phyloP scores from a whole-genome alignment of 352 stramenopile genomes.

The Pythium volutum region DNA sequence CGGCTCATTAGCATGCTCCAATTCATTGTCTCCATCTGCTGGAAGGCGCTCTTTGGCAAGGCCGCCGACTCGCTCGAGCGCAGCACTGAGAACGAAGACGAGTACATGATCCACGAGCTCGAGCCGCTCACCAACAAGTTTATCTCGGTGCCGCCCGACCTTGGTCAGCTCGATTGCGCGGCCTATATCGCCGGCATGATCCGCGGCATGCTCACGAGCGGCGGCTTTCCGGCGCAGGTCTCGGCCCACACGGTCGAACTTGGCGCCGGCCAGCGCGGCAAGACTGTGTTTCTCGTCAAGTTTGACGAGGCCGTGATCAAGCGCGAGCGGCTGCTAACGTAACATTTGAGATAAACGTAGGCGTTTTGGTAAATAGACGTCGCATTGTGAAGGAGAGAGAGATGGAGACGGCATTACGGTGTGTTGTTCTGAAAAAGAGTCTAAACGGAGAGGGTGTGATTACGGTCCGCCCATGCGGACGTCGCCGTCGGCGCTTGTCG shows the following conservation, averaged over 20 bases:
- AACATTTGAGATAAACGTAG: conserved; percentile 11
- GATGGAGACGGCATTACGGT: neutral
- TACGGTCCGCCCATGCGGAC: conserved; percentile 37
- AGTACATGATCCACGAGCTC: conserved; percentile 98
- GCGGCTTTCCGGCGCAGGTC: conserved; percentile 81
- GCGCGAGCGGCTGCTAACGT: conserved; percentile 67
- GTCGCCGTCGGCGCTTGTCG: conserved; percentile 33
- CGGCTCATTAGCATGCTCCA: conserved; percentile 85
- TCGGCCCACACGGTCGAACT: conserved; percentile 74
- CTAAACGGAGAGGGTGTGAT: neutral
- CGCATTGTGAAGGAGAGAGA: neutral
- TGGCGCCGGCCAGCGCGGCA: conserved; percentile 54
- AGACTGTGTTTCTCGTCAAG: conserved; percentile 87
- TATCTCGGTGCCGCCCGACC: conserved; percentile 94
- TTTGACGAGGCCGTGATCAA: conserved; percentile 84
- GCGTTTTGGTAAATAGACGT: conserved; percentile 35
- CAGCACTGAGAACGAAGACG: conserved; percentile 96
- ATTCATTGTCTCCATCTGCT: conserved; percentile 93
- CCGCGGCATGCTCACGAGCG: conserved; percentile 81
- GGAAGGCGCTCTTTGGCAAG: conserved; percentile 97
- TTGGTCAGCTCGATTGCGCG: conserved; percentile 95
- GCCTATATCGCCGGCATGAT: conserved; percentile 96
- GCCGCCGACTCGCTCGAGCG: conserved; percentile 94
- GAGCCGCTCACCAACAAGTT: conserved; percentile 95
- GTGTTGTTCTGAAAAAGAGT: neutral